These are phyloP conservation scores for Candida pseudoglaebosa DNA, from an alignment of 805 yeast species.

Conservation along the genomic window DNA sequence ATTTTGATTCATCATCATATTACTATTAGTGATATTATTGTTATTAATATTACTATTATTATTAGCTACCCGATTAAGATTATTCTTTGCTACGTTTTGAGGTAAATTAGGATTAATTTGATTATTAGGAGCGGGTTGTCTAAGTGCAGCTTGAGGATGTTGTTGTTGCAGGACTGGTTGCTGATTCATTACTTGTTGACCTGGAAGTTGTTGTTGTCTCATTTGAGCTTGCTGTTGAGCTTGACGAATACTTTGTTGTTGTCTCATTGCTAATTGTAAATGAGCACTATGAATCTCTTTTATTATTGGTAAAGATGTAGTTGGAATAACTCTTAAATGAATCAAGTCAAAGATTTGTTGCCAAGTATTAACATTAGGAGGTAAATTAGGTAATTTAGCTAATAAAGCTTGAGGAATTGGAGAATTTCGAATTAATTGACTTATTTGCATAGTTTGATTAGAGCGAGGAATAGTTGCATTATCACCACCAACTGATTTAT, in stretches of 20 bases:
- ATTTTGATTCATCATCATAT: neutral
- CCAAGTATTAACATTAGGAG: conserved; percentile 80
- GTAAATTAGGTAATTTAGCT: conserved; percentile 67
- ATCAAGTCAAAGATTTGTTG: conserved; percentile 64
- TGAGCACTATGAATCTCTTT: conserved; percentile 68
- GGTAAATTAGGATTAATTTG: conserved; percentile 2
- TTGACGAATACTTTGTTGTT: conserved; percentile 45
- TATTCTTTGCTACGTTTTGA: neutral
- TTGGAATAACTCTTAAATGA: conserved; percentile 55
- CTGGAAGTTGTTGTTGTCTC: conserved; percentile 14
- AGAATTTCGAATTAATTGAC: conserved; percentile 49
- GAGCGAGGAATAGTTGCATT: neutral
- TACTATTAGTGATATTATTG: neutral
- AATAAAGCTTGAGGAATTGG: conserved; percentile 72
- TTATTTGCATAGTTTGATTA: conserved; percentile 35
- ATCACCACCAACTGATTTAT: conserved; percentile 1
- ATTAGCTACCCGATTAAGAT: too few relatives aligned
- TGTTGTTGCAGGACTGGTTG: conserved; percentile 2
- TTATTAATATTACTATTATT: neutral
- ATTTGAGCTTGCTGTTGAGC: conserved; percentile 21
- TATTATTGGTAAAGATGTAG: conserved; percentile 53
- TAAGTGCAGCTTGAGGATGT: too few relatives aligned
- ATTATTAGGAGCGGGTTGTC: conserved; percentile 3
- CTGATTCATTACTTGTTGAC: conserved; percentile 9
- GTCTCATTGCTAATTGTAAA: conserved; percentile 51